These are phyloP conservation scores for Gorgonomyces haynaldii DNA, from an alignment of 192 early-diverging fungal genomes.

Conservation along the genomic window DNA sequence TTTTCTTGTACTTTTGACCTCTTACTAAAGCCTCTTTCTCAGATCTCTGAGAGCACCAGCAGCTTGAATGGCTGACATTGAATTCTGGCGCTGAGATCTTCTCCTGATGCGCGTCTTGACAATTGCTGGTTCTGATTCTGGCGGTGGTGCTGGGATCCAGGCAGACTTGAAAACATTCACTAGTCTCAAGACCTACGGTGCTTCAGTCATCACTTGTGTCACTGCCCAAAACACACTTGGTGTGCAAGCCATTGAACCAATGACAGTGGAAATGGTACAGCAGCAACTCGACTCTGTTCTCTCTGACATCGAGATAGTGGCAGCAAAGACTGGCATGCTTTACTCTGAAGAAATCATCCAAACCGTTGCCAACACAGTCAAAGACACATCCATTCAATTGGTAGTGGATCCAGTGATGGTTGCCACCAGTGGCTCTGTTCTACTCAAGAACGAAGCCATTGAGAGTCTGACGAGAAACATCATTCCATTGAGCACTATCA, in stretches of 20 bases:
- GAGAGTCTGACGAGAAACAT: conserved; percentile 36
- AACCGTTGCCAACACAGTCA: conserved; percentile 27
- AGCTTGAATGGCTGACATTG: no score
- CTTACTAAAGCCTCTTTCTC: no score
- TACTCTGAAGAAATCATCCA: conserved; percentile 51
- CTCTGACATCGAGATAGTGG: conserved; percentile 61
- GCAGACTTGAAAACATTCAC: conserved; percentile 85
- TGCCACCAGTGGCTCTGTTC: conserved; percentile 50
- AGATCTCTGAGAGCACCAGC: no score
- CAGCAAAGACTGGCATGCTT: conserved; percentile 75
- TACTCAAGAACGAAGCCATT: conserved; percentile 54
- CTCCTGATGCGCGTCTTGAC: no score
- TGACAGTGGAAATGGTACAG: conserved; percentile 51
- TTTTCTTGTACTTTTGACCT: no score
- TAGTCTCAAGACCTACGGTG: conserved; percentile 55
- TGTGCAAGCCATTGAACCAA: conserved; percentile 53
- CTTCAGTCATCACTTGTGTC: conserved; percentile 63
- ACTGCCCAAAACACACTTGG: conserved; percentile 82
- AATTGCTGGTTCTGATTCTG: conserved; percentile 43
- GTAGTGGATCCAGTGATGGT: conserved; percentile 87
- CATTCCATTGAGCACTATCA: conserved; percentile 56
- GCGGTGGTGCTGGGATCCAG: conserved; percentile 64
- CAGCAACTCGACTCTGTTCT: conserved; percentile 61
- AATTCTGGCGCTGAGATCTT: no score
- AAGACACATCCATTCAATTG: conserved; percentile 21